A percentile compares a stretch with the other conserved stretches of the same genome.
Conservation (phyloP, 805 yeast species). For the Ogataea dorogensis region DNA sequence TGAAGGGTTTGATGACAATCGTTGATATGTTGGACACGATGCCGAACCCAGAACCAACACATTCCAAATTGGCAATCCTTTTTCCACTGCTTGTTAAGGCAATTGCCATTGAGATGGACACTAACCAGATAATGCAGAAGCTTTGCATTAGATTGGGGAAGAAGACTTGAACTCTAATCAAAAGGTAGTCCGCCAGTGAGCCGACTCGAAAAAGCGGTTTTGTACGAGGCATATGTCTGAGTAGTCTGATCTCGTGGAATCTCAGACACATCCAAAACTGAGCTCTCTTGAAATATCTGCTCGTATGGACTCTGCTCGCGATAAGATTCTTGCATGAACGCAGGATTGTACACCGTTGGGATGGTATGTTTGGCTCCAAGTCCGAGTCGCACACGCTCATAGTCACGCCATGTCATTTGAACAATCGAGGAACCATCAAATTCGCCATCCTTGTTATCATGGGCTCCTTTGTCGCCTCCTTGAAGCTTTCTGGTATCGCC, state of each 20-base stretch:
- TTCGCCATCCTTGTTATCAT: slow-evolving; percentile 70
- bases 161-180: not conserved
- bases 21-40: slow-evolving; percentile 7
- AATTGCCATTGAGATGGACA: slow-evolving; percentile 14
- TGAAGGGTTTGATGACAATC: slow-evolving; percentile 40
- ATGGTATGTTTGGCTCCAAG: slow-evolving; percentile 20
- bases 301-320: slow-evolving; percentile 3
- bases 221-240: slow-evolving; percentile 16
- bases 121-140: slow-evolving; percentile 12
- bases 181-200: not conserved
- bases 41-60: slow-evolving; percentile 2
- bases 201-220: slow-evolving; percentile 12
- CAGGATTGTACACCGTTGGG: slow-evolving; percentile 28
- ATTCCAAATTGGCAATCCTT: slow-evolving; percentile 15
- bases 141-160: slow-evolving; percentile 20
- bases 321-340: slow-evolving; percentile 4
- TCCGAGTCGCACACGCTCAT: slow-evolving; percentile 61
- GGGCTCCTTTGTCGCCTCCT: slow-evolving; percentile 66
- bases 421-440: slow-evolving; percentile 88
- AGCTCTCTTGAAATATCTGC: slow-evolving; percentile 1
- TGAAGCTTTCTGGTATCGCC: slow-evolving; percentile 87
- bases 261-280: slow-evolving; percentile 9
- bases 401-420: slow-evolving; percentile 95
- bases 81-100: slow-evolving; percentile 27
- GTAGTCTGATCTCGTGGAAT: slow-evolving; percentile 10